phyloP scores from a whole-genome alignment of 345 rosid species.

The Lepidium africanum region DNA sequence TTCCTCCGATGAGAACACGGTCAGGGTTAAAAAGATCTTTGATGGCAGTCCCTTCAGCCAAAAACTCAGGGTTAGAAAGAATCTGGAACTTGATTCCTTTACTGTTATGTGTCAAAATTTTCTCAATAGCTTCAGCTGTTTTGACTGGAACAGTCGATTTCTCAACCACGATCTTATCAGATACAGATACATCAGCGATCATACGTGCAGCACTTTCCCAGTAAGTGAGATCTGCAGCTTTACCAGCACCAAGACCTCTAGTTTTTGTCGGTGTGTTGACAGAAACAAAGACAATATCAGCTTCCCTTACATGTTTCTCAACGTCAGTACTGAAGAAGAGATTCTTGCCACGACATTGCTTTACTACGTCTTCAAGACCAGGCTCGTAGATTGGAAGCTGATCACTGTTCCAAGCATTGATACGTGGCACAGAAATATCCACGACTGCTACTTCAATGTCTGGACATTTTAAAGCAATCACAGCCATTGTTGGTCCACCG shows the following conservation, averaged over 20 bases:
- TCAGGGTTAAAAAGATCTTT: constrained; percentile 65
- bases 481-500: constrained; percentile 75
- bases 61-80: constrained; percentile 83
- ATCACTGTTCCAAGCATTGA: constrained; percentile 63
- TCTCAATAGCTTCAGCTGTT: constrained; percentile 84
- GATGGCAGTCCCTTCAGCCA: constrained; percentile 84
- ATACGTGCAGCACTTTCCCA: constrained; percentile 91
- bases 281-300: constrained; percentile 72
- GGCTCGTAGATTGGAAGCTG: constrained; percentile 68
- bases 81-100: constrained; percentile 80
- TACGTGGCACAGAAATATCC: constrained; percentile 57
- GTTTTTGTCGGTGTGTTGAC: constrained; percentile 86
- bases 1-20: constrained; percentile 76
- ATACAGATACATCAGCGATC: constrained; percentile 77
- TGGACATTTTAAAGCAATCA: constrained; percentile 63
- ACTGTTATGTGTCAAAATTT: constrained; percentile 66
- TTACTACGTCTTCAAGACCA: constrained; percentile 61
- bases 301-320: constrained; percentile 64
- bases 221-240: constrained; percentile 77
- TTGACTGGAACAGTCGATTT: constrained; percentile 85
- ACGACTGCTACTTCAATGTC: constrained; percentile 59
- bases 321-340: constrained; percentile 72
- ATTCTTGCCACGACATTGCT: constrained; percentile 61
- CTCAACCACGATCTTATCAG: constrained; percentile 80
- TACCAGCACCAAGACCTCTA: constrained; percentile 79